Base-by-base conservation (phyloP, 345 rosid species). In the Pseudoturritis turrita region DNA sequence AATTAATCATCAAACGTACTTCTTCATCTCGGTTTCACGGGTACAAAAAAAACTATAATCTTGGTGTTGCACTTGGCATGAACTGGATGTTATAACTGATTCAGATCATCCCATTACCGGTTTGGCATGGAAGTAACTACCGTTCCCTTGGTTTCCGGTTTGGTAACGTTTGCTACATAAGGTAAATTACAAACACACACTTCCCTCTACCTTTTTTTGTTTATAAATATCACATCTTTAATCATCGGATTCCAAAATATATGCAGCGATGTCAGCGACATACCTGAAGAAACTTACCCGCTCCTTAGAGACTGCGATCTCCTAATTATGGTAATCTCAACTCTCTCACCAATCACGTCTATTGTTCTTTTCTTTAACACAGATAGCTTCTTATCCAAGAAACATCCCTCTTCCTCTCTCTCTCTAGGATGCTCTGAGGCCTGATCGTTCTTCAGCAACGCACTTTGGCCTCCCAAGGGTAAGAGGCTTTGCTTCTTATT, bases 381-480 rank as follows among this genome's bases (percentile, higher is more conserved):
- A 45, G 15, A 54, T 46, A 37, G 29, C 71, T 76, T 70, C 23
- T 62, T 53, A 62, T n/a, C 26, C 54, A 69, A 70, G 71, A 53
- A 37, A 68, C 64, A 0, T 52, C 10, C 22, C 1, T 47, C 44
- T 36, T 37, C 22, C 70, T 65, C 40, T 46, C 10, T 62, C 43
- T 81, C 44, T 80, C 21, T 83, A 93, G 96, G 98, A 93, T 78
- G 95, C 94, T 60, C 65, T 89, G 65, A 83, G 96, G 79, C 94
- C 96, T 51, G 97, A 89, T 81, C 84, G 92, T 7, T 93, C 96
- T 63, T 90, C 97, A 52, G 61, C 95, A 59, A 90, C 95, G 4
- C 97, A 93, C 83, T 93, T 93, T 70, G 97, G 98, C 56, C 94
- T 87, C 64, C 96, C 98, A 31, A 84, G 87, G 94, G 98, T 93